phyloP scores from a whole-genome alignment of 2,329 filamentous ascomycete genomes.

The Teratosphaeria gauchensis region DNA sequence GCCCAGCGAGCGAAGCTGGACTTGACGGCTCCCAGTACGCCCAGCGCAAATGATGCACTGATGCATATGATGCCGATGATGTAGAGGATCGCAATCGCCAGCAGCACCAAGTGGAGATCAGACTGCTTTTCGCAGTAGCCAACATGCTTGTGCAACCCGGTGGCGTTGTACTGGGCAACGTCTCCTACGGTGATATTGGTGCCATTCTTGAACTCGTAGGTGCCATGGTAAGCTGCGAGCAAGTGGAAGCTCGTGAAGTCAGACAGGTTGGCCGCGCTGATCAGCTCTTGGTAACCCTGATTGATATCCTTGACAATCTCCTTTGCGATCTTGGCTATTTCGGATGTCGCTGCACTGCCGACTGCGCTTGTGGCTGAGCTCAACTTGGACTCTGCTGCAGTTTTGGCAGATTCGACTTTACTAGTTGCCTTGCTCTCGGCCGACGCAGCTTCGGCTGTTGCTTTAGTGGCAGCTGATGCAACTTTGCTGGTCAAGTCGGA shows the following conservation, averaged over 20 bases:
- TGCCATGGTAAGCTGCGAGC: constrained; percentile 48
- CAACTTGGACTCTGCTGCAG: constrained; percentile 14
- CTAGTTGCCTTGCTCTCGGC: constrained; percentile 7
- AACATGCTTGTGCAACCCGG: constrained; percentile 40
- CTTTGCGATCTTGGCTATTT: constrained; percentile 33
- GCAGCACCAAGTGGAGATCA: constrained; percentile 48
- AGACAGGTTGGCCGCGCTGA: constrained; percentile 40
- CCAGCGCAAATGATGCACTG: constrained; percentile 36
- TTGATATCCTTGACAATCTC: constrained; percentile 32
- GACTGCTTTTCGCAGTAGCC: constrained; percentile 45
- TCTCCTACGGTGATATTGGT: constrained; percentile 33
- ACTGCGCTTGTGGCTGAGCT: constrained; percentile 16
- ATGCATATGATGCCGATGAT: constrained; percentile 34
- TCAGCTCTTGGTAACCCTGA: not conserved
- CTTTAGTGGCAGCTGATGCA: not conserved
- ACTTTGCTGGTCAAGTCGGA: constrained; percentile 13
- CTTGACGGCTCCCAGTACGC: constrained; percentile 40
- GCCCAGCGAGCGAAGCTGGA: constrained; percentile 32
- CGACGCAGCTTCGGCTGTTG: constrained; percentile 7
- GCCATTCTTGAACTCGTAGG: constrained; percentile 32
- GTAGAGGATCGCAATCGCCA: constrained; percentile 48
- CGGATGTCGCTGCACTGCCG: constrained; percentile 22
- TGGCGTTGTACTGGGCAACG: constrained; percentile 11
- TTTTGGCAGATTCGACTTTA: constrained; percentile 14
- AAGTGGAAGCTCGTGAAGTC: constrained; percentile 55